Percentiles rank a stretch among this genome's conserved stretches.
These are phyloP conservation scores for Lachancea kluyveri DNA, from an alignment of 805 yeast genomes.

Conservation along the genomic window DNA sequence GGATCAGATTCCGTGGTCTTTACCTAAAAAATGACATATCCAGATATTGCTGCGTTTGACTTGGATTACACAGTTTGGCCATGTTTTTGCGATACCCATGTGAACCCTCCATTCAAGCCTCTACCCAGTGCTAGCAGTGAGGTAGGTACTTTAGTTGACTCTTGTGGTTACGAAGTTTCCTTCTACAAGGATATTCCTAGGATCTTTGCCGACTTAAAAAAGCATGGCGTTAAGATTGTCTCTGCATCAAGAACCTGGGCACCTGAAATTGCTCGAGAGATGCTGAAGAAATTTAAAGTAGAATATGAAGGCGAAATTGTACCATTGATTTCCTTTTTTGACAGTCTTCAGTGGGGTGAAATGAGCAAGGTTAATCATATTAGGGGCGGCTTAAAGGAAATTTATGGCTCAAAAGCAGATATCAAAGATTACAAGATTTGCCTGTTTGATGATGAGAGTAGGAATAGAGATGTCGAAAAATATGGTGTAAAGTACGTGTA, in stretches of 20 bases:
- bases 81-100: constrained; percentile 32
- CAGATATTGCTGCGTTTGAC: constrained; percentile 33
- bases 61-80: constrained; percentile 35
- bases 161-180: constrained; percentile 45
- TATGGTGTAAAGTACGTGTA: constrained; percentile 67
- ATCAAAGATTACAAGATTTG: constrained; percentile 39
- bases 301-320: constrained; percentile 33
- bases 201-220: constrained; percentile 48
- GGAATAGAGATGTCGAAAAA: constrained; percentile 69
- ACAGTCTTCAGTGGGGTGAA: constrained; percentile 63
- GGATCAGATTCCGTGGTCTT: too few relatives aligned
- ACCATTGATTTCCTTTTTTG: constrained; percentile 36
- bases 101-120: constrained; percentile 29
- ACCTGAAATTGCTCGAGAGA: constrained; percentile 66
- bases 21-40: constrained; percentile 20
- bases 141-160: constrained; percentile 26
- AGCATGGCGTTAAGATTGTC: constrained; percentile 44
- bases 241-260: constrained; percentile 78
- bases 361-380: constrained; percentile 51
- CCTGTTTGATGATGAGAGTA: constrained; percentile 70
- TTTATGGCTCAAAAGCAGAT: constrained; percentile 41
- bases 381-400: constrained; percentile 48
- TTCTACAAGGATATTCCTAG: constrained; percentile 65
- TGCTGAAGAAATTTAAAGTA: constrained; percentile 49
- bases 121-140: constrained; percentile 23